Conservation (phyloP, 306 rosid genomes). For the Prunus mume region DNA sequence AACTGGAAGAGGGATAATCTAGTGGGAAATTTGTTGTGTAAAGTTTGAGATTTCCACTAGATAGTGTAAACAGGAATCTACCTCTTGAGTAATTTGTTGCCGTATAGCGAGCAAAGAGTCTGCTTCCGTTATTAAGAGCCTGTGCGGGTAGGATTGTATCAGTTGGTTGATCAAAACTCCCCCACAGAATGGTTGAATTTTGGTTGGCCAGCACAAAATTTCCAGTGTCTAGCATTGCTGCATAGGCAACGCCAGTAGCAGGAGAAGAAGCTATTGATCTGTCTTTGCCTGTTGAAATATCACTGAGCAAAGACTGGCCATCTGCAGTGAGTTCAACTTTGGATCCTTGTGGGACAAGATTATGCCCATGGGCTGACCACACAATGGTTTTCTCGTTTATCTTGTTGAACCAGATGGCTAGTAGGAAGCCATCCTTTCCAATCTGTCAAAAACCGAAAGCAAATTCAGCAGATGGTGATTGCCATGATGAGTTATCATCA, state of each 20-base stretch:
- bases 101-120: conserved; percentile 20
- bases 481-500: conserved; percentile 1
- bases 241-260: conserved; percentile 20
- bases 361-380: neutral
- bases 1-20: too few species aligned
- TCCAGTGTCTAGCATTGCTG: conserved; percentile 50
- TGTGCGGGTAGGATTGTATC: conserved; percentile 59
- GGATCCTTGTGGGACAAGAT: neutral
- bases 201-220: conserved; percentile 40
- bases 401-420: conserved; percentile 43
- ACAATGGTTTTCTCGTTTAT: conserved; percentile 29
- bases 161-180: conserved; percentile 47
- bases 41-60: too few species aligned
- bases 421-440: conserved; percentile 18
- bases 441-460: conserved; percentile 38
- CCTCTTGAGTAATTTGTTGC: conserved; percentile 13
- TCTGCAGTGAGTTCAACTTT: neutral
- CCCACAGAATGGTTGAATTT: conserved; percentile 26
- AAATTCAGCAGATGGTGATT: conserved; percentile 37
- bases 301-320: neutral
- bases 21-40: too few species aligned
- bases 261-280: neutral
- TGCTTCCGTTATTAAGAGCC: neutral
- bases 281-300: neutral
- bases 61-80: too few species aligned